Evolutionary conservation across 805 yeast species (phyloP).

Genomic region (Starmerella apis): DNA sequence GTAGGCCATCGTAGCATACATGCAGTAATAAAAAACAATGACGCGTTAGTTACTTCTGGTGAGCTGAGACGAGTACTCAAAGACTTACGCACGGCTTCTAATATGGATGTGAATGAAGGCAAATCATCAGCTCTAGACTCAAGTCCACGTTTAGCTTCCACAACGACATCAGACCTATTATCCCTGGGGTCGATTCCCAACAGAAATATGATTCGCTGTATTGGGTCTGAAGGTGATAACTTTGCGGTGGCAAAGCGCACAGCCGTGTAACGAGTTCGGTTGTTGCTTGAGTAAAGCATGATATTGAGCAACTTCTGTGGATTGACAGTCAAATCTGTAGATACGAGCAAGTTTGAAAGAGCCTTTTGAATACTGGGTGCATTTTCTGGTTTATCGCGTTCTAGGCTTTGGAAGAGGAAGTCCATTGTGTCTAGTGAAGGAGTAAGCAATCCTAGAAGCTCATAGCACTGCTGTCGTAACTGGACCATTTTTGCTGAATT

Average conservation of each 20-base stretch:
- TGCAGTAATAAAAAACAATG: constrained; percentile 2
- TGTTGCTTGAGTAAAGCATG: constrained; percentile 34
- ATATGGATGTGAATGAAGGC: constrained; percentile 43
- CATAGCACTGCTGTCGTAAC: constrained; percentile 45
- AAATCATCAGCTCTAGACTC: constrained; percentile 38
- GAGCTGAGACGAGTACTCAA: background rate
- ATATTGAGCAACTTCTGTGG: constrained; percentile 30
- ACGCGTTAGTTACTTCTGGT: background rate
- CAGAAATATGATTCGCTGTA: constrained; percentile 57
- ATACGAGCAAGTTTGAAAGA: constrained; percentile 46
- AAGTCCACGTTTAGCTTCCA: constrained; percentile 69
- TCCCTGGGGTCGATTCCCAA: constrained; percentile 44
- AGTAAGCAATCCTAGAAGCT: constrained; percentile 60
- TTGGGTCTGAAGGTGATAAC: constrained; percentile 55
- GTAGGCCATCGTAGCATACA: background rate
- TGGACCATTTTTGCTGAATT: constrained; percentile 10
- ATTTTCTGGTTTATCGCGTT: constrained; percentile 52
- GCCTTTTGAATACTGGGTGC: constrained; percentile 63
- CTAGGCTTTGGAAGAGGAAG: constrained; percentile 61
- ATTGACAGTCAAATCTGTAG: constrained; percentile 34
- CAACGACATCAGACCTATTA: constrained; percentile 62
- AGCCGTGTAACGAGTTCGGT: constrained; percentile 51
- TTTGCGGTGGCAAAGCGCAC: constrained; percentile 54
- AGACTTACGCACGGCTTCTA: constrained; percentile 23
- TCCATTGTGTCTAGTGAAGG: constrained; percentile 42